Percentiles rank a stretch among this genome's conserved stretches.
Conservation (phyloP, 192 early-diverging fungal genomes). For the Entomortierella lignicola region DNA sequence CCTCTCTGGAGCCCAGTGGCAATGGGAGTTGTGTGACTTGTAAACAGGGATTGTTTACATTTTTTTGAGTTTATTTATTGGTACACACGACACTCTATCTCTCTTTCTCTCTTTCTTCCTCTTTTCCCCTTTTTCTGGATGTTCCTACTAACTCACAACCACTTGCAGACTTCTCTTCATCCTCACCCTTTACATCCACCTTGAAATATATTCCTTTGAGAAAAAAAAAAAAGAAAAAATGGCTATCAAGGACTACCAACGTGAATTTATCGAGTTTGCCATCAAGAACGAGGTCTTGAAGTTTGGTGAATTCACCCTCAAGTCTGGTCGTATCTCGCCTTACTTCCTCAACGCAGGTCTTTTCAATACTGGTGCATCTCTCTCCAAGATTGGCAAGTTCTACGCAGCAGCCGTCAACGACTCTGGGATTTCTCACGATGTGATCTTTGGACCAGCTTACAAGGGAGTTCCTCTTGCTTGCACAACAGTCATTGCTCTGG, state of each 20-base stretch:
- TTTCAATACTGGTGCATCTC: constrained; percentile 90
- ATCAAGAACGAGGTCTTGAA: constrained; percentile 86
- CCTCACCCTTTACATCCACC: background rate
- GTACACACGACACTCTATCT: too few species aligned
- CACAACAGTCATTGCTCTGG: constrained; percentile 83
- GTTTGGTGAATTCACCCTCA: constrained; percentile 94
- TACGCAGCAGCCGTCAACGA: constrained; percentile 90
- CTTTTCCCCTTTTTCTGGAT: constrained; percentile 25
- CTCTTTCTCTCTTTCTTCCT: constrained; percentile 10
- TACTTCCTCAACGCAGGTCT: constrained; percentile 99
- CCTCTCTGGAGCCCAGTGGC: too few species aligned
- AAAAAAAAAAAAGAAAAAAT: constrained; percentile 14
- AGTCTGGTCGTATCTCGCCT: constrained; percentile 94
- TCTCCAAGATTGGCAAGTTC: constrained; percentile 86
- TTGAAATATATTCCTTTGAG: background rate
- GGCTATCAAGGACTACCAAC: constrained; percentile 82
- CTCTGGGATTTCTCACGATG: constrained; percentile 77
- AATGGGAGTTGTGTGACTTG: background rate
- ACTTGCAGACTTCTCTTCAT: background rate
- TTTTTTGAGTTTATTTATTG: background rate
- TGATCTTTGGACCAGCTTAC: constrained; percentile 98
- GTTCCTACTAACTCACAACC: constrained; percentile 17
- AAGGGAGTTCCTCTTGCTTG: constrained; percentile 97
- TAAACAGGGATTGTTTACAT: background rate
- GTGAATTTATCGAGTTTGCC: constrained; percentile 94